Base-by-base conservation (phyloP, 225 moss, liverwort and hornwort genomes). In the Rhytidiadelphus loreus region DNA sequence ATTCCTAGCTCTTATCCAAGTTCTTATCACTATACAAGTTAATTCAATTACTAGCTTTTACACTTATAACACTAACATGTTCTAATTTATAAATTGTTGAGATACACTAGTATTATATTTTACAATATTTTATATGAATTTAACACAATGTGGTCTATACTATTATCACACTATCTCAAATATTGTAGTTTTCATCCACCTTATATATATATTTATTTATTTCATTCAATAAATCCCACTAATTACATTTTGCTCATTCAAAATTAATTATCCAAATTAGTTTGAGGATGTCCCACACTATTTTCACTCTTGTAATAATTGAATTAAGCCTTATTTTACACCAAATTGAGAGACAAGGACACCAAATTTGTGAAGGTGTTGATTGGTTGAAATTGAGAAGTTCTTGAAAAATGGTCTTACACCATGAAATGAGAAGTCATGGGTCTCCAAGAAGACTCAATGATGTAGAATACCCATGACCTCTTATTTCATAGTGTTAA, bases 71-170 rank as follows among this genome's bases (percentile, higher is more conserved):
- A 1, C 26, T 43, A 71, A 3, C 5, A 16, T 26, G 5, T 26
- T 43, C 7, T 15, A 9, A 26, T 71, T 43, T 0, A 15, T 0
- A 71, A 43, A 71, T 16, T 43, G 5, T 2, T 0, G 0, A 16
- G 9, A 9, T 0, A 2, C 1, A 43, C 25, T 25, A 26, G 5
- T 71, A 41, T 26, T 3, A 0, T 43, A 9, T 8, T 16, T 26
- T 2, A 43, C 9, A 71, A 43, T 43, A 41, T 41, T 41, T 41
- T 3, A 39, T 0, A 22, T 69, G 25, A 71, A 71, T 71, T 25
- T 41, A 16, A 1, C 43, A 43, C 9, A 71, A 16, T 43, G 5
- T 26, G 1, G 3, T 43, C 26, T 5, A 16, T 5, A 16, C 9
- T 70, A 26, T 26, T 43, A 71, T 43, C 26, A 71, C 9, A 43